Conservation (phyloP, 1,284 basidiomycete species). For the Apiotrichum veenhuisii region DNA sequence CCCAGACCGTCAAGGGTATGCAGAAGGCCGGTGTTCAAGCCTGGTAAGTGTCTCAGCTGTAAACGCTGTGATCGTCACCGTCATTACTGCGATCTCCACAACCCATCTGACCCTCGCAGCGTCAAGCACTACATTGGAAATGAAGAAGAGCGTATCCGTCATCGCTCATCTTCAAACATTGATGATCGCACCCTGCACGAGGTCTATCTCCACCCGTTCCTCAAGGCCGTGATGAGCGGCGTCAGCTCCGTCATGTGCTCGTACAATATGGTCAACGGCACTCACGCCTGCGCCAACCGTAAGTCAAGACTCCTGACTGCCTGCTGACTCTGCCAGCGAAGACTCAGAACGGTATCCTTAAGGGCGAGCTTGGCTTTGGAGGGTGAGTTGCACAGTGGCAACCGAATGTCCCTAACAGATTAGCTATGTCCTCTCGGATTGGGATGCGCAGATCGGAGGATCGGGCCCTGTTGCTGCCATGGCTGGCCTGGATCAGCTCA, state of each 20-base stretch:
- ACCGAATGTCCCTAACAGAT: not conserved
- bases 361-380: constrained; percentile 66
- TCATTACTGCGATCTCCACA: too few species aligned
- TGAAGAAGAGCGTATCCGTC: constrained; percentile 27
- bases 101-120: not conserved
- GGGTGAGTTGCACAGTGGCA: constrained; percentile 25
- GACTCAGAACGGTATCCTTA: constrained; percentile 65
- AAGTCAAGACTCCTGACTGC: not conserved
- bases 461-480: constrained; percentile 16
- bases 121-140: constrained; percentile 29
- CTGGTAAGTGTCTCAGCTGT: too few species aligned
- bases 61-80: too few species aligned
- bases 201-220: constrained; percentile 51
- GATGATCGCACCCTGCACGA: constrained; percentile 27
- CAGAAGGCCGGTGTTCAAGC: constrained; percentile 66
- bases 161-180: constrained; percentile 22
- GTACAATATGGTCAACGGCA: constrained; percentile 62
- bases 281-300: constrained; percentile 60
- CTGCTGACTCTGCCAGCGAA: constrained; percentile 31
- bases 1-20: constrained; percentile 69
- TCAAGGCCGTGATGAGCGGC: constrained; percentile 66
- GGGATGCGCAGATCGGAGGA: constrained; percentile 21
- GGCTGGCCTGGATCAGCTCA: constrained; percentile 42
- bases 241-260: constrained; percentile 70
- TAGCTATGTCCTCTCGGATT: constrained; percentile 35